These are phyloP conservation scores for Phytopythium boreale DNA, from an alignment of 352 stramenopile species.

Conservation along the genomic window DNA sequence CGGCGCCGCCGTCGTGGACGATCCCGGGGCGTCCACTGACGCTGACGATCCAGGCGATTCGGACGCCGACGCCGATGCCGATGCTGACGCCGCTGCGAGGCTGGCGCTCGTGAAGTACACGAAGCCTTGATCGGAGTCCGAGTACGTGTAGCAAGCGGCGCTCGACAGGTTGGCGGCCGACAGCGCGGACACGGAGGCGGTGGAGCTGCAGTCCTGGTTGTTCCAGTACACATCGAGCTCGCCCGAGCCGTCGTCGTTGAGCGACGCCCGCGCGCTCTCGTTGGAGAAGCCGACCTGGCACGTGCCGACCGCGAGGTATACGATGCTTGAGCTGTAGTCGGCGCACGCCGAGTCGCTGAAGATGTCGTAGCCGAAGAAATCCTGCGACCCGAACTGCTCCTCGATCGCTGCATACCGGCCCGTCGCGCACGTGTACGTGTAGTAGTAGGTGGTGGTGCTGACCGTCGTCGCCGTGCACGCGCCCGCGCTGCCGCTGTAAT, in stretches of 20 bases:
- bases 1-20: background rate
- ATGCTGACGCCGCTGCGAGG: conserved; percentile 13
- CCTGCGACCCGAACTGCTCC: conserved; percentile 20
- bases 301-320: conserved; percentile 30
- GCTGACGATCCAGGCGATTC: conserved; percentile 12
- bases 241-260: conserved; percentile 31
- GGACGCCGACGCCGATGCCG: background rate
- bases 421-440: conserved; percentile 23
- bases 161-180: conserved; percentile 19
- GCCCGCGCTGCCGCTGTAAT: conserved; percentile 13
- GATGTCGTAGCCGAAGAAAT: conserved; percentile 30
- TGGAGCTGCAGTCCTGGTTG: conserved; percentile 27
- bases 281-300: conserved; percentile 28
- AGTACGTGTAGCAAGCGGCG: conserved; percentile 16
- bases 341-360: conserved; percentile 19
- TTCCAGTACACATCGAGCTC: conserved; percentile 39
- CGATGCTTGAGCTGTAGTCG: conserved; percentile 23
- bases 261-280: conserved; percentile 28
- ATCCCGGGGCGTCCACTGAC: background rate
- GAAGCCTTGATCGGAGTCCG: conserved; percentile 13
- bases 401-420: conserved; percentile 16
- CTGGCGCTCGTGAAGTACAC: conserved; percentile 37
- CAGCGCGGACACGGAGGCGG: conserved; percentile 25
- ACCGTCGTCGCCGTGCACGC: conserved; percentile 26
- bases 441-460: conserved; percentile 36